These are phyloP conservation scores for Fusarium acutatum DNA, from an alignment of 2,329 filamentous ascomycete genomes.

Conservation along the genomic window DNA sequence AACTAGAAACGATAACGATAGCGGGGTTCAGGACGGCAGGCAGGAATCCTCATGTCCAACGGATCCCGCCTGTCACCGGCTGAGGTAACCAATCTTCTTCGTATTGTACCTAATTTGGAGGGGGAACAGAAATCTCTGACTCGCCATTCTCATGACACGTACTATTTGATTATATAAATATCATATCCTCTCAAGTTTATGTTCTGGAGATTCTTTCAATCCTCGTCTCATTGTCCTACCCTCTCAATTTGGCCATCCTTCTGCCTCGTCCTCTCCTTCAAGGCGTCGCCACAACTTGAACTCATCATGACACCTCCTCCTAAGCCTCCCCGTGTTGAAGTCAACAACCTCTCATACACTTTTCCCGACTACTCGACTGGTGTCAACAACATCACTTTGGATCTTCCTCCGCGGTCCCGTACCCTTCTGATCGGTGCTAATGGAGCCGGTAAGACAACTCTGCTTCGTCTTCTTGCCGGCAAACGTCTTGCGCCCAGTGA, in stretches of 20 bases:
- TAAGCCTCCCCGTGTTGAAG: constrained; percentile 69
- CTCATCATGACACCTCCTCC: constrained; percentile 42
- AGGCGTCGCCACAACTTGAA: neutral
- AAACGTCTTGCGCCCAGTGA: constrained; percentile 87
- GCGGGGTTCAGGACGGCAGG: constrained; percentile 19
- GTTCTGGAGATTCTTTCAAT: neutral
- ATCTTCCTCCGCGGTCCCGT: constrained; percentile 82
- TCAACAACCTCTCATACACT: constrained; percentile 82
- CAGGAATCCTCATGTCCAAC: constrained; percentile 2
- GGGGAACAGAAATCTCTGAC: constrained; percentile 27
- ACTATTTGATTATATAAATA: neutral
- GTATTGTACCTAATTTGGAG: neutral
- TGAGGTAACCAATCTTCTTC: constrained; percentile 7
- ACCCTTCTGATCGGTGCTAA: constrained; percentile 96
- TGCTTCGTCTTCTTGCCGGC: constrained; percentile 91
- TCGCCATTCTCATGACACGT: neutral
- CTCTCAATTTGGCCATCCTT: neutral
- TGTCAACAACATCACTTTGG: constrained; percentile 75
- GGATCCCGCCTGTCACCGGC: constrained; percentile 36
- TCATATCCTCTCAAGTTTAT: neutral
- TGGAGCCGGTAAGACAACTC: constrained; percentile 95
- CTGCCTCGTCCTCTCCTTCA: neutral
- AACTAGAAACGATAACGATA: neutral
- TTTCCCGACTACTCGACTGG: constrained; percentile 89
- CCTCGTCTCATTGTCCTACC: neutral